Conservation (phyloP, 805 yeast species). For the Candida sithepensis region DNA sequence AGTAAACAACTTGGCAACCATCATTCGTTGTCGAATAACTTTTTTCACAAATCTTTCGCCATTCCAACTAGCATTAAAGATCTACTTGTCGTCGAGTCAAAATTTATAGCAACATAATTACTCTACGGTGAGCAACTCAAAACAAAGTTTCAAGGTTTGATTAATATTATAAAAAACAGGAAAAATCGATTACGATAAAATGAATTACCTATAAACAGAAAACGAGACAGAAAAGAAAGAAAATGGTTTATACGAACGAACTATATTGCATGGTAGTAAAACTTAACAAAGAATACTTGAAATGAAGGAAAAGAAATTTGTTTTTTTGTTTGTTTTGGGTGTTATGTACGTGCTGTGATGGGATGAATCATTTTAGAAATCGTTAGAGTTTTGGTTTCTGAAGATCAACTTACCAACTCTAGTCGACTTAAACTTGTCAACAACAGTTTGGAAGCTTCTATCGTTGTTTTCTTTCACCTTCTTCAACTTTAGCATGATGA, state of each 20-base stretch:
- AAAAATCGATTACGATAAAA: not conserved
- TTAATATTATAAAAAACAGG: not conserved
- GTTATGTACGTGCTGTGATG: no score
- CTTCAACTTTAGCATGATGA: slow-evolving; percentile 28
- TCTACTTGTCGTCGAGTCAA: no score
- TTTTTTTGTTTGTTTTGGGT: no score
- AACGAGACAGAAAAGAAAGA: not conserved
- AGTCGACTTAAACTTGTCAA: slow-evolving; percentile 8
- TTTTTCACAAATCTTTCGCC: no score
- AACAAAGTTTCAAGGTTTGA: not conserved
- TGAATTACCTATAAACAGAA: not conserved
- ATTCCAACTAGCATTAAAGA: no score
- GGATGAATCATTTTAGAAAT: no score
- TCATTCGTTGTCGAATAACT: no score
- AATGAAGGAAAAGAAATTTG: no score
- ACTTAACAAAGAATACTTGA: no score
- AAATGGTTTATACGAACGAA: not conserved
- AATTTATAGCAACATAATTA: no score
- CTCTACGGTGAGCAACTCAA: no score
- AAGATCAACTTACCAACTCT: slow-evolving; percentile 10
- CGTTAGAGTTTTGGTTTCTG: slow-evolving; percentile 1
- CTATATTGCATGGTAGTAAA: not conserved
- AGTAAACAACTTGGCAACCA: no score
- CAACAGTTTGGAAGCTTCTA: slow-evolving; percentile 11
- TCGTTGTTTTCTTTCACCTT: slow-evolving; percentile 18